A percentile compares a stretch with the other conserved stretches of the same genome.
phyloP scores from a whole-genome alignment of 2,329 filamentous ascomycete genomes.

The Botrytis hyacinthi region DNA sequence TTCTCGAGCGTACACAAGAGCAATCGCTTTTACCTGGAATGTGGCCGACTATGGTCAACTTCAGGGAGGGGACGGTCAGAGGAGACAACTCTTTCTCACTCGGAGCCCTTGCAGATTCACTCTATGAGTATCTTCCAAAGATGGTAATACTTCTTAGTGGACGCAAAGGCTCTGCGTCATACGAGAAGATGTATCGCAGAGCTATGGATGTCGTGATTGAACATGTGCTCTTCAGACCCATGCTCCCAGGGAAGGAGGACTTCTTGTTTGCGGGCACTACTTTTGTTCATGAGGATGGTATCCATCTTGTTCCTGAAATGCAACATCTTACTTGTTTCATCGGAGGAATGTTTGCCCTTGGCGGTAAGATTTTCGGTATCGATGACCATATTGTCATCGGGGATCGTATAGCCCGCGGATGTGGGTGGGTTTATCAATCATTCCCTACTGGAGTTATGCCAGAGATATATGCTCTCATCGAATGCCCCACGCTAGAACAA shows the following conservation, averaged over 20 bases:
- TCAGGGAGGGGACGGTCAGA: slow-evolving; percentile 54
- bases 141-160: slow-evolving; percentile 38
- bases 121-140: slow-evolving; percentile 64
- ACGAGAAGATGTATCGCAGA: slow-evolving; percentile 43
- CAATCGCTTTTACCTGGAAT: slow-evolving; percentile 56
- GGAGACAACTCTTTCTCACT: slow-evolving; percentile 52
- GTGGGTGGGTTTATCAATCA: slow-evolving; percentile 57
- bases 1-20: slow-evolving; percentile 52
- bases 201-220: slow-evolving; percentile 46
- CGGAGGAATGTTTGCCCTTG: slow-evolving; percentile 66
- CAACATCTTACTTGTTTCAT: slow-evolving; percentile 69
- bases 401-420: slow-evolving; percentile 57
- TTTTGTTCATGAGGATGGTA: slow-evolving; percentile 27
- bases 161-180: slow-evolving; percentile 26
- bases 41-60: slow-evolving; percentile 55
- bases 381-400: slow-evolving; percentile 54
- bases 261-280: slow-evolving; percentile 50
- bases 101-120: slow-evolving; percentile 54
- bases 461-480: slow-evolving; percentile 47
- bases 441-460: slow-evolving; percentile 60
- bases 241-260: slow-evolving; percentile 44
- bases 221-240: slow-evolving; percentile 44
- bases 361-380: slow-evolving; percentile 56
- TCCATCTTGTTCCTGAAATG: slow-evolving; percentile 32
- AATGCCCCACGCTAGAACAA: slow-evolving; percentile 17